Conservation (phyloP, 2,329 filamentous ascomycete species). For the Xylaria polymorpha region DNA sequence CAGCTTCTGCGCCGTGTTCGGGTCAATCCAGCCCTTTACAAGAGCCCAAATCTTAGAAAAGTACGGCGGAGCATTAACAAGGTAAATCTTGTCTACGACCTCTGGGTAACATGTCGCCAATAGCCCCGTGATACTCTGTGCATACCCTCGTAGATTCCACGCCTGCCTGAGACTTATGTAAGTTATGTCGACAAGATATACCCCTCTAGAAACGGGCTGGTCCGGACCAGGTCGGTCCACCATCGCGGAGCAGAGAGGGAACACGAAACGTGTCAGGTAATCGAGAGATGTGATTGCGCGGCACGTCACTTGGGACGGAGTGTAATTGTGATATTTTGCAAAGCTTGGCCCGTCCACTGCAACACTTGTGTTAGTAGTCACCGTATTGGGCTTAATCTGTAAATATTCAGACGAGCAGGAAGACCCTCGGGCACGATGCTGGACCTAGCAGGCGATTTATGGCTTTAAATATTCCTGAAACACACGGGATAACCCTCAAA, state of each 20-base stretch:
- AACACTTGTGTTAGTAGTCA: slow-evolving; percentile 1
- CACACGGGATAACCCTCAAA: neutral
- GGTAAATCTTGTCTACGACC: slow-evolving; percentile 30
- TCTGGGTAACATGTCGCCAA: slow-evolving; percentile 35
- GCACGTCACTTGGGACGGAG: slow-evolving; percentile 16
- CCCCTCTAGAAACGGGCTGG: slow-evolving; percentile 23
- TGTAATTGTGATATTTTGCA: slow-evolving; percentile 18
- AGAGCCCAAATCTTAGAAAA: slow-evolving; percentile 29
- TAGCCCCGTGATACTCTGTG: slow-evolving; percentile 24
- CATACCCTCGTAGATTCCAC: slow-evolving; percentile 29
- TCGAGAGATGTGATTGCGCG: slow-evolving; percentile 31
- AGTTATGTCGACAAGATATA: slow-evolving; percentile 29
- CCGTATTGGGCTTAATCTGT: neutral
- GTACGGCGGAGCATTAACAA: slow-evolving; percentile 29
- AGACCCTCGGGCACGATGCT: neutral
- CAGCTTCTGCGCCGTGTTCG: slow-evolving; percentile 29
- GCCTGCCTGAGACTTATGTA: slow-evolving; percentile 22
- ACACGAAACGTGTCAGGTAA: slow-evolving; percentile 32
- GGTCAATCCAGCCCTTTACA: slow-evolving; percentile 30
- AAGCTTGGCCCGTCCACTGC: slow-evolving; percentile 31
- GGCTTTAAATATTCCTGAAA: neutral
- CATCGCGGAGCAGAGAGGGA: slow-evolving; percentile 32
- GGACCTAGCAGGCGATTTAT: neutral
- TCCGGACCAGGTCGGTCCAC: slow-evolving; percentile 16
- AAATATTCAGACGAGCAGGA: neutral